A percentile compares a stretch with the other conserved stretches of the same genome.
Conservation (phyloP, 805 yeast species). For the Schizosaccharomyces octosporus region DNA sequence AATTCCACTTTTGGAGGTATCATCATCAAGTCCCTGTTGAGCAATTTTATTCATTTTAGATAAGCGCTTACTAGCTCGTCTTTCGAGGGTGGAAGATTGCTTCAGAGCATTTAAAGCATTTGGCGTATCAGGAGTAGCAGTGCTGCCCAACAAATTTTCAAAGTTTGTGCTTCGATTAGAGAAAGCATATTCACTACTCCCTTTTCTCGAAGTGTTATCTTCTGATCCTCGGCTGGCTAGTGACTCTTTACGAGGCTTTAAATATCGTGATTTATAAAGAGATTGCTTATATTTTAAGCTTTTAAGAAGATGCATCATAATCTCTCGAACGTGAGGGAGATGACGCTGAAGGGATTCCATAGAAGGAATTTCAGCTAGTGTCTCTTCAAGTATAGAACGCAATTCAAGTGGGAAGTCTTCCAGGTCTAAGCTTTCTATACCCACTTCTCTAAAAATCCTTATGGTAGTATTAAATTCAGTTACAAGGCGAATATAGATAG, state of each 20-base stretch:
- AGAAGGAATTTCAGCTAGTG: constrained; percentile 63
- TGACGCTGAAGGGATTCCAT: constrained; percentile 59
- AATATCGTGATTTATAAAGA: not conserved
- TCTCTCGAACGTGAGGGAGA: constrained; percentile 63
- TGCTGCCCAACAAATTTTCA: too few species aligned
- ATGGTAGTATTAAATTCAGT: constrained; percentile 78
- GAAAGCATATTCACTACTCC: too few species aligned
- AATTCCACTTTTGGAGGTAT: not conserved
- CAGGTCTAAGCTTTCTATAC: constrained; percentile 47
- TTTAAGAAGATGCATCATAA: constrained; percentile 56
- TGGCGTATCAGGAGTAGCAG: not conserved
- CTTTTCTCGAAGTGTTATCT: too few species aligned
- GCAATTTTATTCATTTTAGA: constrained; percentile 26
- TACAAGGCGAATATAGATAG: constrained; percentile 75
- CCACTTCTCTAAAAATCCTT: constrained; percentile 51
- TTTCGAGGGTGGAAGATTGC: constrained; percentile 55
- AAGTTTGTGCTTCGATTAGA: too few species aligned
- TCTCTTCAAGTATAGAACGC: constrained; percentile 59
- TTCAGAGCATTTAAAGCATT: constrained; percentile 28
- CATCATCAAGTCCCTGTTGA: too few species aligned
- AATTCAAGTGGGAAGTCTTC: constrained; percentile 77
- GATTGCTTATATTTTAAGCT: constrained; percentile 61
- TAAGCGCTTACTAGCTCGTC: constrained; percentile 81
- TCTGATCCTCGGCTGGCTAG: too few species aligned
- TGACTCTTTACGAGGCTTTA: not conserved